Conservation (phyloP, 306 rosid genomes). For the Quillaja saponaria region DNA sequence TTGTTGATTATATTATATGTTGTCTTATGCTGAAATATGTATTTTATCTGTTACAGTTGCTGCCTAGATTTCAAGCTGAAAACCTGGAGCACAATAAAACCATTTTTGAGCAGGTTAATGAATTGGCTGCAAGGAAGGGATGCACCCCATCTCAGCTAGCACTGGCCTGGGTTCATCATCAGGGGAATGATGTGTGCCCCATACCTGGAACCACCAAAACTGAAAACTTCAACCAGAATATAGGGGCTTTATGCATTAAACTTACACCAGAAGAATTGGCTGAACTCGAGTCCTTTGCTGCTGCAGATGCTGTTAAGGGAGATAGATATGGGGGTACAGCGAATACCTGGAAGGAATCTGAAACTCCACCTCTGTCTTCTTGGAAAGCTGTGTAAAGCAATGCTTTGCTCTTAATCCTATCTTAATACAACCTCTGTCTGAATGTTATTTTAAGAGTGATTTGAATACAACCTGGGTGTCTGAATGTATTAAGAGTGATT, state of each 20-base stretch:
- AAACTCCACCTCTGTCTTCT: conserved; percentile 59
- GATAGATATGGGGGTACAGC: conserved; percentile 13
- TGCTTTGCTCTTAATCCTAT: neutral
- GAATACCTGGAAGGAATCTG: conserved; percentile 45
- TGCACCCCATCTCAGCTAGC: conserved; percentile 67
- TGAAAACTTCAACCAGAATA: conserved; percentile 58
- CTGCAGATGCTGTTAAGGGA: conserved; percentile 48
- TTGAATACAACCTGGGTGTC: no score
- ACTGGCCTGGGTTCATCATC: conserved; percentile 69
- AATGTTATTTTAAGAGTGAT: no score
- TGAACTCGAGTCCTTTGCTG: conserved; percentile 58
- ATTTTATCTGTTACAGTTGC: conserved; percentile 21
- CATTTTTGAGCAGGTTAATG: conserved; percentile 57
- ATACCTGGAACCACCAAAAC: conserved; percentile 85
- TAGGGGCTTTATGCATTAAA: conserved; percentile 60
- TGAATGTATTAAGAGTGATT: no score
- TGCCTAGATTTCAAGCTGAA: conserved; percentile 58
- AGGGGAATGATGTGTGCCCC: conserved; percentile 64
- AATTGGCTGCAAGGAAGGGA: conserved; percentile 58
- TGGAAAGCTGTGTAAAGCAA: conserved; percentile 35
- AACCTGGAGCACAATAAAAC: conserved; percentile 57
- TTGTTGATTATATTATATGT: neutral
- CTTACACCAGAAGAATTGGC: conserved; percentile 59
- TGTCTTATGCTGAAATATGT: neutral
- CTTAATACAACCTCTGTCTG: no score